These are phyloP conservation scores for Galium porrigens DNA, from an alignment of 305 asterid species.

Conservation along the genomic window DNA sequence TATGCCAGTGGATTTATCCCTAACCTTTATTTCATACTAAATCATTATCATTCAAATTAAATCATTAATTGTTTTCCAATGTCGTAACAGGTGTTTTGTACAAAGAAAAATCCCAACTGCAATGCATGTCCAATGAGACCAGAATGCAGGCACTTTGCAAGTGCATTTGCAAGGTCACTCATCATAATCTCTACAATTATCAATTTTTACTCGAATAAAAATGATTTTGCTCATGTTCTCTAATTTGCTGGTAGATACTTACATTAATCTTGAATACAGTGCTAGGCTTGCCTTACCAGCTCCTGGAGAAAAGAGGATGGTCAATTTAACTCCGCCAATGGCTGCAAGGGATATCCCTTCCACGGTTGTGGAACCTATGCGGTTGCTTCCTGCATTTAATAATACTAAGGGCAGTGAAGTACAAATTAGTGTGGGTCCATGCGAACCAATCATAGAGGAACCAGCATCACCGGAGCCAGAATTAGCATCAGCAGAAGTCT, in stretches of 20 bases:
- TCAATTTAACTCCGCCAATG: slow-evolving; percentile 19
- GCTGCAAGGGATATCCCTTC: slow-evolving; percentile 23
- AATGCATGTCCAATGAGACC: slow-evolving; percentile 88
- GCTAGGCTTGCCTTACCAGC: slow-evolving; percentile 78
- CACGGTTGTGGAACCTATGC: slow-evolving; percentile 25
- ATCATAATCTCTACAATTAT: slow-evolving; percentile 16
- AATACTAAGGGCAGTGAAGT: slow-evolving; percentile 21
- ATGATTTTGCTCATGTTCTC: background rate
- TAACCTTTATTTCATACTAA: background rate
- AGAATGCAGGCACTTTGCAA: slow-evolving; percentile 93
- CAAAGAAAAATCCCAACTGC: slow-evolving; percentile 85
- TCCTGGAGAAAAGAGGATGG: slow-evolving; percentile 39
- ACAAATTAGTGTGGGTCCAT: slow-evolving; percentile 19
- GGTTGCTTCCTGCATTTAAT: slow-evolving; percentile 32
- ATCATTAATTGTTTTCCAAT: slow-evolving; percentile 10
- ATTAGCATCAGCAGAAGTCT: slow-evolving; percentile 23
- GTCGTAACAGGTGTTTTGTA: slow-evolving; percentile 79
- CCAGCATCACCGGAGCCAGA: slow-evolving; percentile 63
- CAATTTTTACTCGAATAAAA: no score
- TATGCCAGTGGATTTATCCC: slow-evolving; percentile 20
- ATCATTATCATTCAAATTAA: slow-evolving; percentile 5
- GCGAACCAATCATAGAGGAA: slow-evolving; percentile 71
- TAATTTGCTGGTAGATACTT: background rate
- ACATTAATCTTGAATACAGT: slow-evolving; percentile 29
- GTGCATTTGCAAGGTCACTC: slow-evolving; percentile 81